Evolutionary conservation across 73 alveolate species (phyloP), one percentile per base, ranked within the genome.

Genomic region (Symbiodinium pilosum): DNA sequence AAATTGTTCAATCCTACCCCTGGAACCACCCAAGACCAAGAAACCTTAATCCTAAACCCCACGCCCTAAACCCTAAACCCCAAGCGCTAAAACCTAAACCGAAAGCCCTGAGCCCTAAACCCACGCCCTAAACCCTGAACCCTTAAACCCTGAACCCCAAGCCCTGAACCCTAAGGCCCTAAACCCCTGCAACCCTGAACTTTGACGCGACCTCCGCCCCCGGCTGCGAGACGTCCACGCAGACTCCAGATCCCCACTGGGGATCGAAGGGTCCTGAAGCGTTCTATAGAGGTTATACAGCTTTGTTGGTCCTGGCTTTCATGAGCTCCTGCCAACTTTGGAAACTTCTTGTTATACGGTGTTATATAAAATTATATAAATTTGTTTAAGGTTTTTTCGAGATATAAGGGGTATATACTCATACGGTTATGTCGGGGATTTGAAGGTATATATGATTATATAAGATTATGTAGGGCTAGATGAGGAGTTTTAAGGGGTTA

Each of bases 141-240:
- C 73, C 73, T 16, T 20, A 56, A 59, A 59, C 77, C 77, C 40
- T 24, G 28, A 64, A 64, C 77, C 77, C 77, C 28, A 64, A 64
- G 28, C 77, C 77, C 1, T 24, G 0, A 24, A 64, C 41, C 77
- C 77, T 64, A 21, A 64, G 28, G 7, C 41, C 38, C 8, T 8
- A 64, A 18, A 32, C 77, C 11, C 38, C 30, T 7, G 2, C 30
- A 2, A 12, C 9, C 39, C 6, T 21, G 2, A 40, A n/a, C 9
- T n/a, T 12, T n/a, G 20, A 4, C 43, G 52, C 20, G 51, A 43
- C 93, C 93, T 84, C 77, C 43, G 93, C 77, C n/a, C 93, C 93
- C 5, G 93, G 56, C 47, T 84, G 93, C 54, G 93, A 43, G 93
- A 84, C 28, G 77, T 84, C 93, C 24, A 84, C 44, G 75, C 93